Base-by-base conservation (phyloP, 2,329 filamentous ascomycete species). In the Didymella arachidicola region DNA sequence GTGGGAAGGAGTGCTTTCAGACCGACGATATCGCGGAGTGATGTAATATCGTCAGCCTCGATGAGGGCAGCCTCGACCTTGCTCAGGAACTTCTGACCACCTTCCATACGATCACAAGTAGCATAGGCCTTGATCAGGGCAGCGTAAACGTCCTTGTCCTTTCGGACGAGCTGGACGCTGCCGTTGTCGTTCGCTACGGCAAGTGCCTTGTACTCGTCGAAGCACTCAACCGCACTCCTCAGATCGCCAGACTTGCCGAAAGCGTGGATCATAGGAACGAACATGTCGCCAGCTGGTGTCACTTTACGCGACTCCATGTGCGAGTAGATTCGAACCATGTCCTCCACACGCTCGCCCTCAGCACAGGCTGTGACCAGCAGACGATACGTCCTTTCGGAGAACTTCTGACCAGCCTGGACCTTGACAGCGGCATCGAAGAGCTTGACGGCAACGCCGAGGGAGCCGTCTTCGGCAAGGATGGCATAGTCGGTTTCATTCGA, bases 241-340 rank as follows among this genome's bases (percentile, higher is more conserved):
- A 98, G 80, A 73, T 98, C 93, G 48, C 93, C 91, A 11, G 85
- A 86, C 41, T 86, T 85, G 60, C 92, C 92, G 73, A 97, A 98
- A 0, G 93, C 93, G n/a, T 90, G 88, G 75, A 99, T 97, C 91
- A 99, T 97, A 18, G 89, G 86, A 1, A 93, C 90, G 79, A 97
- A 98, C 51, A 94, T 91, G 44, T 89, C 87, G 6, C 92, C 89
- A 58, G 89, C 88, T 0, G 94, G 92, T 16, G 86, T 84, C 22
- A 92, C 86, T 56, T 88, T 88, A 67, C 86, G 88, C 34, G 84
- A 80, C 77, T 97, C 92, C 93, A 98, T 96, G 76, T 98, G 92
- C 64, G 91, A 89, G 71, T 94, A 97, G 19, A 98, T 85, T 59
- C 89, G 87, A 32, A 96, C 87, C 93, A 99, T 98, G 61, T 96